These are phyloP conservation scores for sorghum (Sorghum bicolor) DNA, from an alignment of 176 grass and related monocot genomes.

Conservation along the genomic window Sorghum_bicolor_NCBIv3 NC_012879.2:1725001-1725500, in stretches of 20 bases:
- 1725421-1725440: background rate
- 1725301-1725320: background rate
- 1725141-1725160: background rate
- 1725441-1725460: background rate
- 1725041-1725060: slow-evolving; percentile 2
- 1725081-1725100: slow-evolving; percentile 95
- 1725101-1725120: slow-evolving; percentile 75
- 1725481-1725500: background rate
- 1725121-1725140: slow-evolving; percentile 56
- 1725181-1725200: background rate
- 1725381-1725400: background rate
- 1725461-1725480: background rate
- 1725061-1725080: slow-evolving; percentile 71
- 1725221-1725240: background rate
- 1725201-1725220: background rate
- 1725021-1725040: background rate
- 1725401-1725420: background rate
- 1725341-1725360: background rate
- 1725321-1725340: background rate
- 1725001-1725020: background rate
- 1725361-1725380: background rate
- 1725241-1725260: background rate
- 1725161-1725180: background rate
- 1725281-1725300: background rate
- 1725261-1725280: background rate